A percentile compares a stretch with the other conserved stretches of the same genome.
phyloP scores from a whole-genome alignment of 257 asterid species.

The Primulina eburnea region DNA sequence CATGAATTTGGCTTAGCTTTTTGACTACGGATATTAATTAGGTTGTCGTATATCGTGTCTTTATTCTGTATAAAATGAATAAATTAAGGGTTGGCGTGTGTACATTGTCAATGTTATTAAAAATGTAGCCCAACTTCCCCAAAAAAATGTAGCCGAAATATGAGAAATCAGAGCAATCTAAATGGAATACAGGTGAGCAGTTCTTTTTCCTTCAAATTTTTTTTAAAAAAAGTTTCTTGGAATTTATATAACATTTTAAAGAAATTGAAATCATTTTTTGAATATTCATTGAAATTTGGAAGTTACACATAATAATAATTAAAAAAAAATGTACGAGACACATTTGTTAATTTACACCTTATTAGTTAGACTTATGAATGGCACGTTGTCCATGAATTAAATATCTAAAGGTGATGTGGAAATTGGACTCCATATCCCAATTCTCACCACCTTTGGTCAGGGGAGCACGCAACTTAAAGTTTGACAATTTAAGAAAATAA shows the following conservation, averaged over 20 bases:
- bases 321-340: too few relatives aligned
- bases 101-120: not conserved
- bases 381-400: not conserved
- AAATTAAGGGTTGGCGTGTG: not conserved
- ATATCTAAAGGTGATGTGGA: not conserved
- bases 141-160: not conserved
- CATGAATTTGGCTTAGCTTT: not conserved
- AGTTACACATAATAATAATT: too few relatives aligned
- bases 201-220: too few relatives aligned
- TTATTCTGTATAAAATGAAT: not conserved
- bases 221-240: too few relatives aligned
- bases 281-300: too few relatives aligned
- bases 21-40: not conserved
- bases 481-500: not conserved
- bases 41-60: not conserved
- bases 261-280: not conserved
- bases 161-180: too few relatives aligned
- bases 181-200: too few relatives aligned
- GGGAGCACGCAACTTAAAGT: not conserved
- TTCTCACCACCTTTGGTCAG: not conserved
- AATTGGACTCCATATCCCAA: not conserved
- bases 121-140: too few relatives aligned
- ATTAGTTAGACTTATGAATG: not conserved
- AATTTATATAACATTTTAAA: too few relatives aligned
- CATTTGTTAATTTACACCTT: not conserved